Conservation (phyloP, 768 basidiomycete species). For the Russula lepida region DNA sequence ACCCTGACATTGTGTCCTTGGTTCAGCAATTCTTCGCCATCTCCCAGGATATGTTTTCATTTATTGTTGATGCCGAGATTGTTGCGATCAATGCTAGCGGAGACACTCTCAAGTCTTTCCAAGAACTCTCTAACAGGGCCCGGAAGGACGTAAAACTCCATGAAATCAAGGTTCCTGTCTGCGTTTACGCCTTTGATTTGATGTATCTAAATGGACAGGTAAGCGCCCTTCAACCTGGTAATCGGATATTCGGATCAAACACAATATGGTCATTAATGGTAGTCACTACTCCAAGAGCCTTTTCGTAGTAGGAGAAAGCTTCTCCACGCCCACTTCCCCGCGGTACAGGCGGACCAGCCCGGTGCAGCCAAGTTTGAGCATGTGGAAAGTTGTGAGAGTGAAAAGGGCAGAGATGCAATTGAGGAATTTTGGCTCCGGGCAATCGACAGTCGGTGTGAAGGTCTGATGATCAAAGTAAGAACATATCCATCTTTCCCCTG, state of each 20-base stretch:
- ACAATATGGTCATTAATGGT: constrained; percentile 10
- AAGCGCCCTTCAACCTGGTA: constrained; percentile 25
- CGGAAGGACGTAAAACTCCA: constrained; percentile 72
- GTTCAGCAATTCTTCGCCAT: constrained; percentile 42
- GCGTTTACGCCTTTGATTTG: constrained; percentile 83
- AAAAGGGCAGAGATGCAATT: constrained; percentile 50
- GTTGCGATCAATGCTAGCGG: constrained; percentile 67
- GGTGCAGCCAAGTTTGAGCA: constrained; percentile 58
- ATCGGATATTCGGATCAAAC: constrained; percentile 7
- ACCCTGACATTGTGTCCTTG: constrained; percentile 69
- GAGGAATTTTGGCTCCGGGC: constrained; percentile 71
- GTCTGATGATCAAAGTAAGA: constrained; percentile 85
- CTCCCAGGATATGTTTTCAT: constrained; percentile 41
- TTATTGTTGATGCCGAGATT: constrained; percentile 81
- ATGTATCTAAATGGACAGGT: constrained; percentile 82
- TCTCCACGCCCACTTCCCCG: constrained; percentile 55
- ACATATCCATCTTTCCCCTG: not conserved
- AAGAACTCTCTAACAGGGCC: constrained; percentile 77
- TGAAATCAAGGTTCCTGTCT: constrained; percentile 70
- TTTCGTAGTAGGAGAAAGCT: constrained; percentile 65
- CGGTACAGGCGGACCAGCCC: constrained; percentile 36
- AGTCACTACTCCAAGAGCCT: constrained; percentile 60
- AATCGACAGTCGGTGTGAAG: constrained; percentile 74
- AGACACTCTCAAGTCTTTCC: constrained; percentile 68
- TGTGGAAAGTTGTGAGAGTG: constrained; percentile 64